These are phyloP conservation scores for Ophioceras dolichostomum DNA, from an alignment of 2,329 filamentous ascomycete species.

Conservation along the genomic window DNA sequence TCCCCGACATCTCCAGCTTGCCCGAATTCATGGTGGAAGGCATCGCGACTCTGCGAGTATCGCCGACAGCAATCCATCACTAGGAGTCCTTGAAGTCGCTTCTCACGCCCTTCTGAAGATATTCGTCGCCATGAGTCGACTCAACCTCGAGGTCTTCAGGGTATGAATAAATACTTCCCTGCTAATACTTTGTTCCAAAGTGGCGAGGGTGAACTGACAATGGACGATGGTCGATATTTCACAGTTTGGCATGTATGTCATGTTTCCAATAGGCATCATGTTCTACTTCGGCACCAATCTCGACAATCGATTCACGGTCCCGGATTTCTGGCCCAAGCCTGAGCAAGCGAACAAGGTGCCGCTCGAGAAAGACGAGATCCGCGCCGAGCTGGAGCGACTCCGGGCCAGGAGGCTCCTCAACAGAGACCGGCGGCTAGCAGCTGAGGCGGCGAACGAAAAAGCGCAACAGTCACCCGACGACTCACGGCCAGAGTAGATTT, in stretches of 20 bases:
- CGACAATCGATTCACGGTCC: slow-evolving; percentile 78
- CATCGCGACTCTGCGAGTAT: too few species aligned
- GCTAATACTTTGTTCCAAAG: too few species aligned
- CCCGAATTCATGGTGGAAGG: too few species aligned
- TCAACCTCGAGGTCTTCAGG: slow-evolving; percentile 93
- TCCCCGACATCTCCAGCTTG: too few species aligned
- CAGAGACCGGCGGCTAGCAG: slow-evolving; percentile 49
- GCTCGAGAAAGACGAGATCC: slow-evolving; percentile 69
- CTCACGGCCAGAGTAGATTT: slow-evolving; percentile 1
- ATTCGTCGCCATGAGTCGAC: slow-evolving; percentile 52
- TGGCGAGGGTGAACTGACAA: too few species aligned
- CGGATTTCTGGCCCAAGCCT: slow-evolving; percentile 85
- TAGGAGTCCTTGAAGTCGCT: too few species aligned
- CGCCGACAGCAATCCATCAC: too few species aligned
- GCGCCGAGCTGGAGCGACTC: slow-evolving; percentile 65
- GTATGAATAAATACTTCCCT: slow-evolving; percentile 28
- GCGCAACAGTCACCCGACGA: slow-evolving; percentile 1
- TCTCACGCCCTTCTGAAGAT: too few species aligned
- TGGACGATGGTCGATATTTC: too few species aligned
- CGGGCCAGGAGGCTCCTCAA: slow-evolving; percentile 57
- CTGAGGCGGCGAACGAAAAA: slow-evolving; percentile 17
- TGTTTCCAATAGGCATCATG: slow-evolving; percentile 99
- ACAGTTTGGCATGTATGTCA: slow-evolving; percentile 95
- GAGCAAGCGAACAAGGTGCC: slow-evolving; percentile 68
- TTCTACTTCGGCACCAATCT: slow-evolving; percentile 99